These are phyloP conservation scores for Tetracladium marchalianum DNA, from an alignment of 495 filamentous ascomycete genomes.

Conservation along the genomic window DNA sequence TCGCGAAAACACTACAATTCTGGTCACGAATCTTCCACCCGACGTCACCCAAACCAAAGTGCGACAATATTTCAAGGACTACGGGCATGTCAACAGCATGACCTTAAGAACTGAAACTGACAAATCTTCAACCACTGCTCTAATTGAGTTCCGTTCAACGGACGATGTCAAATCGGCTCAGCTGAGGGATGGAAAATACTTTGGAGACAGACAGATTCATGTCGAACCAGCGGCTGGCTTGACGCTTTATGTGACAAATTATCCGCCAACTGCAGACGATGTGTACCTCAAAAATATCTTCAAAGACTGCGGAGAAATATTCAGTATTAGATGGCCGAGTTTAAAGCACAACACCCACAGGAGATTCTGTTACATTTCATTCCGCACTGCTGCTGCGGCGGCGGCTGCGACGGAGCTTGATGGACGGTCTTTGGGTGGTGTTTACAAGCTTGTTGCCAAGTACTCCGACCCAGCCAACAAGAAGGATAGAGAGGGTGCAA, in stretches of 20 bases:
- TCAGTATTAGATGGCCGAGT: conserved; percentile 81
- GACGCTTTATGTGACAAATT: conserved; percentile 87
- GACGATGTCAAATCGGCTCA: conserved; percentile 77
- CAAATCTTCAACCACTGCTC: conserved; percentile 50
- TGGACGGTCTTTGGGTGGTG: conserved; percentile 53
- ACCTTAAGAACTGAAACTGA: conserved; percentile 50
- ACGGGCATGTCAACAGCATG: conserved; percentile 71
- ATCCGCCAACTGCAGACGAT: conserved; percentile 78
- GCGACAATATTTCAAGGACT: conserved; percentile 83
- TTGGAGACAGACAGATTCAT: conserved; percentile 59
- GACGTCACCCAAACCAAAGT: conserved; percentile 60
- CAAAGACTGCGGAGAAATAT: conserved; percentile 64
- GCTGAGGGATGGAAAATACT: conserved; percentile 64
- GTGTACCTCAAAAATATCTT: conserved; percentile 69
- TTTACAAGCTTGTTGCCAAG: conserved; percentile 61
- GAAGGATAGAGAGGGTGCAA: conserved; percentile 70
- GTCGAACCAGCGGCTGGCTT: conserved; percentile 63
- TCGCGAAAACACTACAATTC: conserved; percentile 78
- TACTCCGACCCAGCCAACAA: conserved; percentile 74
- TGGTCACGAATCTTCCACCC: conserved; percentile 64
- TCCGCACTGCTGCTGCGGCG: conserved; percentile 51
- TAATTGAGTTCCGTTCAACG: conserved; percentile 73
- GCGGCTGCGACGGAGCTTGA: conserved; percentile 59
- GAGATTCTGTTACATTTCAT: conserved; percentile 91
- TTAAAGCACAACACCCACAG: conserved; percentile 80